A percentile compares a stretch with the other conserved stretches of the same genome.
Evolutionary conservation across 73 alveolate genomes (phyloP).

Genomic region (Paramecium biaurelia): DNA sequence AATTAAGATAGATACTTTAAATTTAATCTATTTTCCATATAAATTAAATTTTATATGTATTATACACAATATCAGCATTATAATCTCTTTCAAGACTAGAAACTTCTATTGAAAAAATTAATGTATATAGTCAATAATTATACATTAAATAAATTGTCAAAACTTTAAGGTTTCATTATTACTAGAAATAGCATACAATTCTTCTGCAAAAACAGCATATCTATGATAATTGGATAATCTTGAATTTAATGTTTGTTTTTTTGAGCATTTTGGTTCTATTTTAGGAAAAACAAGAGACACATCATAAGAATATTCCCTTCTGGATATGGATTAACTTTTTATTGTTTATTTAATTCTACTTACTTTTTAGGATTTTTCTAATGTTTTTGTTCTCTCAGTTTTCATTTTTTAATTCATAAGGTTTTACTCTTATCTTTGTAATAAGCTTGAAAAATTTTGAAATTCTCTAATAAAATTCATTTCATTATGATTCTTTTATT

Average conservation of each 20-base stretch:
- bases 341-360: background rate
- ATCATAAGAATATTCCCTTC: background rate
- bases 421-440: background rate
- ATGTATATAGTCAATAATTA: background rate
- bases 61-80: no score
- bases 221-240: conserved; percentile 27
- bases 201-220: conserved; percentile 44
- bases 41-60: no score
- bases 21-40: no score
- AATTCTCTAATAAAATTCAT: background rate
- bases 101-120: no score
- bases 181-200: background rate
- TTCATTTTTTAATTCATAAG: background rate
- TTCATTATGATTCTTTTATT: background rate
- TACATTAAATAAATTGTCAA: background rate
- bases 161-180: background rate
- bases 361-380: background rate
- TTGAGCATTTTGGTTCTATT: background rate
- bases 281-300: background rate
- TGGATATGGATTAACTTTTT: background rate
- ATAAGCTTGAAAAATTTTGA: background rate
- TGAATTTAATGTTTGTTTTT: background rate
- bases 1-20: no score
- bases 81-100: background rate
- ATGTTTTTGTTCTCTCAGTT: background rate